These are phyloP conservation scores for Canna indica DNA, from an alignment of 176 grass and related monocot genomes.

Conservation along the genomic window DNA sequence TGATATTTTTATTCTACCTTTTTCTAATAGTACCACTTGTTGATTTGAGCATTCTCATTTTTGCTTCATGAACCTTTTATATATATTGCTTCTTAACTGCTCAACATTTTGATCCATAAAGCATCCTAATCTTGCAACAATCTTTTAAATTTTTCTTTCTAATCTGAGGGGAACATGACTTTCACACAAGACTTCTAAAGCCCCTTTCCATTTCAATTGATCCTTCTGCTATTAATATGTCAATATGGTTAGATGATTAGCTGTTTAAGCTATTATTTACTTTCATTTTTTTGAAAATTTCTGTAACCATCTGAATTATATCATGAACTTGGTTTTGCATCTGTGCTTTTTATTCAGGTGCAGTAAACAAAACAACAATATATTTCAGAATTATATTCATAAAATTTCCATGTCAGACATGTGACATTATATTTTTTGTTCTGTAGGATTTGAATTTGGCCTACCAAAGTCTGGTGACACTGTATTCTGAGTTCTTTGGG, in stretches of 20 bases:
- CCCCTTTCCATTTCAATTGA: too few relatives aligned
- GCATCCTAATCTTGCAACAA: too few relatives aligned
- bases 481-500: conserved; percentile 93
- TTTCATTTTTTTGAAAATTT: background rate
- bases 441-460: conserved; percentile 88
- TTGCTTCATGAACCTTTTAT: too few relatives aligned
- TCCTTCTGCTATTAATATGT: background rate
- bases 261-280: background rate
- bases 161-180: too few relatives aligned
- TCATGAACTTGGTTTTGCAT: background rate
- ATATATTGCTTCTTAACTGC: too few relatives aligned
- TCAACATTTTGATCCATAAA: too few relatives aligned
- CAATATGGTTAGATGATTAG: background rate
- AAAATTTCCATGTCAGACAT: conserved; percentile 4
- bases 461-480: conserved; percentile 60
- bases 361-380: background rate
- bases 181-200: too few relatives aligned
- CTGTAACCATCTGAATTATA: background rate
- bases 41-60: too few relatives aligned
- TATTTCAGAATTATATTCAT: background rate
- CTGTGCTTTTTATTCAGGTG: background rate
- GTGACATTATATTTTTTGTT: conserved; percentile 23
- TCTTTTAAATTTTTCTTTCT: too few relatives aligned
- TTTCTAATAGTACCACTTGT: too few relatives aligned
- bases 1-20: too few relatives aligned